Evolutionary conservation across 768 basidiomycete genomes (phyloP), one percentile per base, ranked within the genome.

Genomic region (Peribolospora baueri): DNA sequence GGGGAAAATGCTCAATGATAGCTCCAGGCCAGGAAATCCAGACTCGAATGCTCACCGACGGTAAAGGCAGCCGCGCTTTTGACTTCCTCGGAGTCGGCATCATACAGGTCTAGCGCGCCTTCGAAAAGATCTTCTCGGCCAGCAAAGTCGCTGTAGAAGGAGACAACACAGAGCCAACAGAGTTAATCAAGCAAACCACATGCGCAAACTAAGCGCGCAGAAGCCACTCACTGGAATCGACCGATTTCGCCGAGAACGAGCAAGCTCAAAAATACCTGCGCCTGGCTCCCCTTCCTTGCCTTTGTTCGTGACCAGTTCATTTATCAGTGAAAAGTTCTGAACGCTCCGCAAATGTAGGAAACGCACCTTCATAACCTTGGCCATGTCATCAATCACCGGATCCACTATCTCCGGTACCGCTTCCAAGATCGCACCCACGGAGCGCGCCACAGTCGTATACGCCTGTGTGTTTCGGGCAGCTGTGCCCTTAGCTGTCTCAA

Each of bases 11-110:
- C 57, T n/a, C 41, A 37, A 6, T 49, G 37, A 37, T 36, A 14
- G 58, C 25, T 25, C 25, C 25, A 25, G 25, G 25, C 25, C 25
- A 25, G 1, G 25, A 25, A 25, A 25, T 25, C 25, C 25, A 25
- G 25, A 25, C 25, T 25, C 25, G 37, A 14, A 1, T 11, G 63
- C 74, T 57, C 61, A 80, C 86, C 86, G 42, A 84, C 84, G 52
- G 93, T 85, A 62, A 95, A 95, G 0, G 93, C 86, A 42, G 91
- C 90, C 42, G 90, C 85, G 42, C 83, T 77, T 48, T 87, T 75
- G 10, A 86, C 73, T 48, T 91, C 85, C 65, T 97, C 90, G 56
- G 82, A 77, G 43, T 83, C 79, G 1, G 78, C 73, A 3, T 74
- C 68, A 65, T 93, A 90, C 57, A 77, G 76, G 9, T 80, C 75